phyloP scores from a whole-genome alignment of 768 basidiomycete species.

The Phylloporus arenicola region DNA sequence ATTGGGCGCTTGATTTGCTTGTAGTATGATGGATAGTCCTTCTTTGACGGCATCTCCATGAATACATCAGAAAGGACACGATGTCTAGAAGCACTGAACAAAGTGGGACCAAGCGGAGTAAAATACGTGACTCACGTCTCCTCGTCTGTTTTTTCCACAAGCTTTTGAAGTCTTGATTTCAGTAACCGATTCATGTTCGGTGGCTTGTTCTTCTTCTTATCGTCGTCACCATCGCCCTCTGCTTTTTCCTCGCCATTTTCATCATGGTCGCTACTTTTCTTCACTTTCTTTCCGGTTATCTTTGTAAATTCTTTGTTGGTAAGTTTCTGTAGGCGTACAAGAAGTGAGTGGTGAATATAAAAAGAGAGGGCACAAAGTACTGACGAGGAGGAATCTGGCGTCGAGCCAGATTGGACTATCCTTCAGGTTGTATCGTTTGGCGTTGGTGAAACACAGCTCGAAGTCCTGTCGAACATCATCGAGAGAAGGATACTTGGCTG shows the following conservation, averaged over 20 bases:
- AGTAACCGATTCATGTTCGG: slow-evolving; percentile 63
- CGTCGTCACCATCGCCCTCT: slow-evolving; percentile 41
- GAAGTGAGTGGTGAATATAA: slow-evolving; percentile 1
- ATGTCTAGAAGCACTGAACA: slow-evolving; percentile 40
- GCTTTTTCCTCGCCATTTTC: slow-evolving; percentile 37
- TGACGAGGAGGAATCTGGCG: slow-evolving; percentile 75
- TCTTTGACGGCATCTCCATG: slow-evolving; percentile 78
- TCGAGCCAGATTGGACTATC: slow-evolving; percentile 76
- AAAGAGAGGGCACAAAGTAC: slow-evolving; percentile 22
- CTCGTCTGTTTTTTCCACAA: slow-evolving; percentile 67
- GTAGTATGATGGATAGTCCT: slow-evolving; percentile 76
- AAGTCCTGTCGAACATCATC: slow-evolving; percentile 66
- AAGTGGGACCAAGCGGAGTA: slow-evolving; percentile 1
- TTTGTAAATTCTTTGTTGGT: slow-evolving; percentile 41
- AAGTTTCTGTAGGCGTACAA: slow-evolving; percentile 38
- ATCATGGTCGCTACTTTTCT: slow-evolving; percentile 35
- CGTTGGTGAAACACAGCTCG: slow-evolving; percentile 75
- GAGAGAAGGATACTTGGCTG: slow-evolving; percentile 53
- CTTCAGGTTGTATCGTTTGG: slow-evolving; percentile 76
- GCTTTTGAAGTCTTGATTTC: slow-evolving; percentile 64
- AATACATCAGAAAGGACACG: slow-evolving; percentile 67
- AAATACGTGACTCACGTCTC: slow-evolving; percentile 42
- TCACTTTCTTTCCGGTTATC: slow-evolving; percentile 39
- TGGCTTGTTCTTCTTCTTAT: slow-evolving; percentile 47
- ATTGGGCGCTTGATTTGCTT: slow-evolving; percentile 73